Conservation (phyloP, 352 stramenopile species). For the Phytophthora lateralis region DNA sequence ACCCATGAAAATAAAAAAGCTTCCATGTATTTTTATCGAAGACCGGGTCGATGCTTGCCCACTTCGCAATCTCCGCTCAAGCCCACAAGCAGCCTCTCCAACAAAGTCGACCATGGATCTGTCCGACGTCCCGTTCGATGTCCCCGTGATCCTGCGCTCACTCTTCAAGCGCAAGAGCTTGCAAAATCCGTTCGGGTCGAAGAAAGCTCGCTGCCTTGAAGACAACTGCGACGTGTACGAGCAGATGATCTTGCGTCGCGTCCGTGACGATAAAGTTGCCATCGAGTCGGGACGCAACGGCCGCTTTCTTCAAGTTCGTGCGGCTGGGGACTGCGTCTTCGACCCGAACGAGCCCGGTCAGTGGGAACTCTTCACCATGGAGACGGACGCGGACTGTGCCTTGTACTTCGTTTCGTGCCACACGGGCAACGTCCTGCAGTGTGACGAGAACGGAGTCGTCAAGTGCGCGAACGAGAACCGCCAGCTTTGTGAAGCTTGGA, state of each 20-base stretch:
- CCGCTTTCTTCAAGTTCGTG: constrained; percentile 36
- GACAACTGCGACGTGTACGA: constrained; percentile 38
- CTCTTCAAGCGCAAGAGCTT: constrained; percentile 27
- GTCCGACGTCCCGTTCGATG: constrained; percentile 35
- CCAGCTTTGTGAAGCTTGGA: constrained; percentile 26
- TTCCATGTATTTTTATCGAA: no score
- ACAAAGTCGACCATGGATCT: constrained; percentile 31
- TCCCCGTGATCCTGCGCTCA: constrained; percentile 38
- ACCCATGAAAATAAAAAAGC: neutral
- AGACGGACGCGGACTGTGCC: constrained; percentile 26
- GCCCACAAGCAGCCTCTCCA: neutral
- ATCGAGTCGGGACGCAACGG: constrained; percentile 34
- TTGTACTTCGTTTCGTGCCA: constrained; percentile 42
- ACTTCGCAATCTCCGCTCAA: constrained; percentile 11
- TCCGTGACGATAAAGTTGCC: constrained; percentile 38
- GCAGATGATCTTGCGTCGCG: constrained; percentile 34
- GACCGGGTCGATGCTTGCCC: neutral
- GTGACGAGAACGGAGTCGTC: constrained; percentile 15
- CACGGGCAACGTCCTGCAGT: constrained; percentile 38
- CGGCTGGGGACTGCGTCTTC: constrained; percentile 35
- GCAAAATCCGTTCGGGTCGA: constrained; percentile 38
- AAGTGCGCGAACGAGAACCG: constrained; percentile 34
- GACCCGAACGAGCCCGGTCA: constrained; percentile 30
- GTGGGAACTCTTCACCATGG: constrained; percentile 43
- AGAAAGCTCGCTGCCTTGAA: constrained; percentile 35